A percentile compares a stretch with the other conserved stretches of the same genome.
Conservation (phyloP, 116 monocot species). For the Cymodocea nodosa region DNA sequence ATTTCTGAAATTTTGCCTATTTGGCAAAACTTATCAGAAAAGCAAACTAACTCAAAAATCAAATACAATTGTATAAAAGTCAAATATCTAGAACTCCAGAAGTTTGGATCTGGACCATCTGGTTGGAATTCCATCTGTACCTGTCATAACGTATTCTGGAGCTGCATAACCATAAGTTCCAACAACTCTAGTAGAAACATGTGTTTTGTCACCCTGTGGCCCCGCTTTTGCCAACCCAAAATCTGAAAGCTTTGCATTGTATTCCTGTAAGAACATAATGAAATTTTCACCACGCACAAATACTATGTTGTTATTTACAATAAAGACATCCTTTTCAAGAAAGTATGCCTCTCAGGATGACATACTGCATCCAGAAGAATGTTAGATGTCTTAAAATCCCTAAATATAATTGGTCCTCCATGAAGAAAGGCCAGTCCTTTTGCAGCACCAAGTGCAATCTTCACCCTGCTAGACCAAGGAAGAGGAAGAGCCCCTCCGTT, state of each 20-base stretch:
- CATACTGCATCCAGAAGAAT: slow-evolving; percentile 53
- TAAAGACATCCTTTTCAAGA: no score
- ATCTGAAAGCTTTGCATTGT: slow-evolving; percentile 72
- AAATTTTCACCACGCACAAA: not conserved
- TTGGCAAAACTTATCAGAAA: no score
- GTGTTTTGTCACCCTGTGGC: slow-evolving; percentile 61
- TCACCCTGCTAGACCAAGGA: slow-evolving; percentile 61
- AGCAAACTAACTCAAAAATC: no score
- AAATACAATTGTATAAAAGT: no score
- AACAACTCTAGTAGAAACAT: slow-evolving; percentile 73
- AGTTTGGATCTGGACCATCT: no score
- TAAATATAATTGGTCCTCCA: slow-evolving; percentile 56
- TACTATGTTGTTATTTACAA: no score
- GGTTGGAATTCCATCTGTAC: slow-evolving; percentile 10
- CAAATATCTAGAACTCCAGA: no score
- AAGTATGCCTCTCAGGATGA: not conserved
- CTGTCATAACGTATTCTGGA: slow-evolving; percentile 80
- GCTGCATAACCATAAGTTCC: slow-evolving; percentile 79
- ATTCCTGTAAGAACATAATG: slow-evolving; percentile 25
- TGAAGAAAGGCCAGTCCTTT: slow-evolving; percentile 76
- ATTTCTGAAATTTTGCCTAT: no score
- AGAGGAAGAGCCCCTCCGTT: slow-evolving; percentile 49
- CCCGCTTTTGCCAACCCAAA: slow-evolving; percentile 76
- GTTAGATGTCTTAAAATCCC: slow-evolving; percentile 74
- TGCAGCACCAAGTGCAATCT: slow-evolving; percentile 67